These are phyloP conservation scores for Ilyonectria mors-panacis DNA, from an alignment of 2,329 filamentous ascomycete species.

Conservation along the genomic window DNA sequence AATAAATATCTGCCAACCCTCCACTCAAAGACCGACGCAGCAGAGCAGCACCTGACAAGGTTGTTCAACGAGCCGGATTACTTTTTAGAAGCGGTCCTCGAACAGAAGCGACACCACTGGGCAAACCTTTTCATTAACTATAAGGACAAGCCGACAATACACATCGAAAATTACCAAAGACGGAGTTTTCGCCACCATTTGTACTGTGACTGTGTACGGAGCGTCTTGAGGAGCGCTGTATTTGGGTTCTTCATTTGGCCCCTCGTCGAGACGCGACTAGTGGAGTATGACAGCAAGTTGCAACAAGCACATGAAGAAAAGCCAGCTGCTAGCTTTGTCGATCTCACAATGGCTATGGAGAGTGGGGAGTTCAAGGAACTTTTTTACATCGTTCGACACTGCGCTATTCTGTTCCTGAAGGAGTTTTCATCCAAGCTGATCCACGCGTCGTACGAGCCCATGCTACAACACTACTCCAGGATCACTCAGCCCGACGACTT, in stretches of 20 bases:
- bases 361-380: neutral
- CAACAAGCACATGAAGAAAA: neutral
- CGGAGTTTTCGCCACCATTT: conserved; percentile 13
- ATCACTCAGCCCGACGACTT: neutral
- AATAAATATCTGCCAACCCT: conserved; percentile 21
- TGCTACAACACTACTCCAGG: conserved; percentile 33
- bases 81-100: conserved; percentile 31
- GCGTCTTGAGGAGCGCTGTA: conserved; percentile 36
- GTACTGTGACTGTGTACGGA: conserved; percentile 37
- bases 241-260: conserved; percentile 42
- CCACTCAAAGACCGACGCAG: conserved; percentile 18
- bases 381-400: conserved; percentile 30
- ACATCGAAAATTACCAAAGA: conserved; percentile 27
- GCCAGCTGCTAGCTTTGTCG: neutral
- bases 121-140: conserved; percentile 33
- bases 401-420: conserved; percentile 38
- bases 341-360: neutral
- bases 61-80: conserved; percentile 42
- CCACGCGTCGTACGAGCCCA: conserved; percentile 38
- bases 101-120: conserved; percentile 45
- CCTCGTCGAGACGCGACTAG: conserved; percentile 8
- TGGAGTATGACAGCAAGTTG: neutral
- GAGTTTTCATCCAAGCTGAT: conserved; percentile 44
- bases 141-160: neutral
- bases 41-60: conserved; percentile 34